phyloP scores from a whole-genome alignment of 1,139 yeast species.

The Taphrina confusa region DNA sequence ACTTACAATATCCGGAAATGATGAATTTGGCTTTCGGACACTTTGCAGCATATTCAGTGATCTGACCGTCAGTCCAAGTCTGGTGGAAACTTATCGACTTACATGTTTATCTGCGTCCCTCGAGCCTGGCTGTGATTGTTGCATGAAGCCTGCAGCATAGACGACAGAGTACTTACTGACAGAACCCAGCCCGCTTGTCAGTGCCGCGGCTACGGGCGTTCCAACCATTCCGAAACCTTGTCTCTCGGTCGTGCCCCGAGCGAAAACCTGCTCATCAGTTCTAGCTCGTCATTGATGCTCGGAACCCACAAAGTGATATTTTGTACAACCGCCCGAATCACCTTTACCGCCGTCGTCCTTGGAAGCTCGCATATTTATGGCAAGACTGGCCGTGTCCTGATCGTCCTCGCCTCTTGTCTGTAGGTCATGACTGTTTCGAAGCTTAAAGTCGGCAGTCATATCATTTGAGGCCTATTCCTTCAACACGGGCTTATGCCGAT shows the following conservation, averaged over 20 bases:
- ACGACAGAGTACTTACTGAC: slow-evolving; percentile 1
- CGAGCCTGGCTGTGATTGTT: neutral
- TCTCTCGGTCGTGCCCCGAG: slow-evolving; percentile 15
- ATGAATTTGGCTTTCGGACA: slow-evolving; percentile 3
- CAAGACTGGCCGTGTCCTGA: too few relatives aligned
- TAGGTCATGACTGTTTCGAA: too few relatives aligned
- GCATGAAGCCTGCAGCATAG: slow-evolving; percentile 8
- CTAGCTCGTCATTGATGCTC: neutral
- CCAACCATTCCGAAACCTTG: slow-evolving; percentile 16
- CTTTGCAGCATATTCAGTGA: neutral
- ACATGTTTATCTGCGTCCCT: neutral
- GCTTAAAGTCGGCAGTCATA: too few relatives aligned
- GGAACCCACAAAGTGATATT: neutral
- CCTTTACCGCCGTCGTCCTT: too few relatives aligned
- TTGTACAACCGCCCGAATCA: slow-evolving; percentile 1
- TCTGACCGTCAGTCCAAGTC: neutral
- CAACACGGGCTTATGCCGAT: too few relatives aligned
- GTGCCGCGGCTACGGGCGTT: neutral
- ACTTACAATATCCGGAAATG: slow-evolving; percentile 12
- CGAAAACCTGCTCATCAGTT: slow-evolving; percentile 2
- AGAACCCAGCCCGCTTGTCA: neutral
- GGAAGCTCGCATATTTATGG: too few relatives aligned
- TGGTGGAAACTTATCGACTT: neutral
- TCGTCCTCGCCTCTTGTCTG: too few relatives aligned
- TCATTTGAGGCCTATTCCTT: too few relatives aligned